phyloP scores from a whole-genome alignment of 2,329 filamentous ascomycete species.

The Fusarium foetens region DNA sequence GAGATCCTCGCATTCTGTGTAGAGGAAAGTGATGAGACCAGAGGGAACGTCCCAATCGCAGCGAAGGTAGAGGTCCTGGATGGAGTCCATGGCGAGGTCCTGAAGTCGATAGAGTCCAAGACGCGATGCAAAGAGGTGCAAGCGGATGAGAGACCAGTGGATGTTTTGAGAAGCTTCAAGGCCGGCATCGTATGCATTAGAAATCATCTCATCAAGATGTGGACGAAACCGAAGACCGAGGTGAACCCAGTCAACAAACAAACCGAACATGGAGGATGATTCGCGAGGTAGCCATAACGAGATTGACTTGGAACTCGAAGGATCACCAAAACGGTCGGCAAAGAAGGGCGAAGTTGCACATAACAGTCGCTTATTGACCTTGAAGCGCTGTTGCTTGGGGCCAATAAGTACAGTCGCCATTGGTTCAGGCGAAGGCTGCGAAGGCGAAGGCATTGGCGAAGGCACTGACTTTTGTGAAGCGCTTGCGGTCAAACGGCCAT shows the following conservation, averaged over 20 bases:
- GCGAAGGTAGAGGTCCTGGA: slow-evolving; percentile 68
- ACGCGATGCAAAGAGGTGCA: slow-evolving; percentile 67
- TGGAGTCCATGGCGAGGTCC: slow-evolving; percentile 66
- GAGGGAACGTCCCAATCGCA: slow-evolving; percentile 68
- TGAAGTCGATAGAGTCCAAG: slow-evolving; percentile 62
- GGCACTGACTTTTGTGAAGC: slow-evolving; percentile 40
- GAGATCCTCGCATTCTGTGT: slow-evolving; percentile 62
- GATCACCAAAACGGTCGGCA: slow-evolving; percentile 55
- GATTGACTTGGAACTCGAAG: slow-evolving; percentile 43
- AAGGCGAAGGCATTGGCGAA: slow-evolving; percentile 33
- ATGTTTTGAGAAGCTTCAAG: slow-evolving; percentile 52
- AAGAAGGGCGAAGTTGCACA: slow-evolving; percentile 61
- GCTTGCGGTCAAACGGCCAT: slow-evolving; percentile 17
- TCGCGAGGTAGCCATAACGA: slow-evolving; percentile 58
- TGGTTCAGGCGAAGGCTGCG: slow-evolving; percentile 36
- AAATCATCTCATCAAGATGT: slow-evolving; percentile 56
- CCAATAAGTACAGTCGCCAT: slow-evolving; percentile 56
- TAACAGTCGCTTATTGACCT: slow-evolving; percentile 57
- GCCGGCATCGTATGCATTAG: slow-evolving; percentile 44
- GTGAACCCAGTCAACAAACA: slow-evolving; percentile 65
- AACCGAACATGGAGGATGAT: slow-evolving; percentile 62
- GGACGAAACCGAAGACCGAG: slow-evolving; percentile 54
- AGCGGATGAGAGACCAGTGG: slow-evolving; percentile 66
- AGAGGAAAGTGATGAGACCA: slow-evolving; percentile 62
- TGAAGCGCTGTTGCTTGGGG: slow-evolving; percentile 54